Percentiles rank a stretch among this genome's conserved stretches.
Evolutionary conservation across 169 alveolate species (phyloP).

Genomic region (Cryptosporidium sp.): DNA sequence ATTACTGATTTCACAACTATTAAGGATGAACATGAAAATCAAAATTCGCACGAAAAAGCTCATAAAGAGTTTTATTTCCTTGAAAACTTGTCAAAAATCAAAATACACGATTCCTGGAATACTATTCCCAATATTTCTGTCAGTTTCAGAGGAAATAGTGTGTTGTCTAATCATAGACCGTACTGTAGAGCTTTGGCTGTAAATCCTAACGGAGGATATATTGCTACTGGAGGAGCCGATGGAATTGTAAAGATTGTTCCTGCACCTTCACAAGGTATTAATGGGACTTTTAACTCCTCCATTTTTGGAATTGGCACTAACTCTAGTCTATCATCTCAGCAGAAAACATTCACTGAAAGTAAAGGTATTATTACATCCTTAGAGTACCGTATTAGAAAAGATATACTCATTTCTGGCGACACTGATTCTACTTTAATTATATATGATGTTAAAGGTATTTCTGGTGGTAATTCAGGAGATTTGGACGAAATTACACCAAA

Average conservation of each 20-base stretch:
- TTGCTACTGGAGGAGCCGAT: conserved; percentile 76
- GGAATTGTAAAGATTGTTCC: conserved; percentile 71
- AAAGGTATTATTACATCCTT: conserved; percentile 65
- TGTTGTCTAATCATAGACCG: conserved; percentile 70
- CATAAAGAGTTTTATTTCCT: conserved; percentile 24
- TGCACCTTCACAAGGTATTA: conserved; percentile 36
- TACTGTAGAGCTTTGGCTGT: conserved; percentile 70
- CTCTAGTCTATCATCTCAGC: conserved; percentile 58
- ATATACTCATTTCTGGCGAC: conserved; percentile 61
- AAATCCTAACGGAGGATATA: conserved; percentile 42
- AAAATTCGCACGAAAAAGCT: not conserved
- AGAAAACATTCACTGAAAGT: conserved; percentile 68
- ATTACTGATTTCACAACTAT: not conserved
- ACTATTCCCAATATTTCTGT: conserved; percentile 33
- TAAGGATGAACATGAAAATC: not conserved
- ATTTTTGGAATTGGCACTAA: conserved; percentile 14
- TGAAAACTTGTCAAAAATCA: conserved; percentile 36
- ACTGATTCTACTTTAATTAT: conserved; percentile 54
- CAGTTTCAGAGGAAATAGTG: conserved; percentile 46
- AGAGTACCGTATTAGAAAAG: conserved; percentile 36
- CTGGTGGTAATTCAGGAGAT: conserved; percentile 41
- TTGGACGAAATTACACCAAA: not conserved
- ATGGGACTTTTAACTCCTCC: conserved; percentile 2
- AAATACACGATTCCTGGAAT: conserved; percentile 34
- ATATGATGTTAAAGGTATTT: conserved; percentile 54